Conservation (phyloP, 1,284 basidiomycete species). For the Boletus semigastroideus region DNA sequence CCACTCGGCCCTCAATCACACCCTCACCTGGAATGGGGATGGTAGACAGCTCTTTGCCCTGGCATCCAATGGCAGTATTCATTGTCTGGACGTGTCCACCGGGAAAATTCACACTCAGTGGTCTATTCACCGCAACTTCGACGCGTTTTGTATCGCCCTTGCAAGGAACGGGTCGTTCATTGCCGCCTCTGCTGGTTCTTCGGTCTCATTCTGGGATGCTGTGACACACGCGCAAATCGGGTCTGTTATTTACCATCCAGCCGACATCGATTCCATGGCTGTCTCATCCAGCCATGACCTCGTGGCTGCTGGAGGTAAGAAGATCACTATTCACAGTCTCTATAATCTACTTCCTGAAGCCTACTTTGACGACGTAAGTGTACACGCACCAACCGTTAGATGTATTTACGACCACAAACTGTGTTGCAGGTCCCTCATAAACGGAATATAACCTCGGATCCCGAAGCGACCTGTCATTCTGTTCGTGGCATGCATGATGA, state of each 20-base stretch:
- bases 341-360: background rate
- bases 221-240: background rate
- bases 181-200: background rate
- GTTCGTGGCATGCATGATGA: too few species aligned
- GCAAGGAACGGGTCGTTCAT: constrained; percentile 2
- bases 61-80: background rate
- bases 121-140: background rate
- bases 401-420: background rate
- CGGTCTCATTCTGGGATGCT: constrained; percentile 6
- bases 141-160: background rate
- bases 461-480: too few species aligned
- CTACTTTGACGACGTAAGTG: background rate
- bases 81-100: background rate
- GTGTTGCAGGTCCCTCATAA: background rate
- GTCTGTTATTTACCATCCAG: background rate
- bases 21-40: background rate
- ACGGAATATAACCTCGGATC: background rate
- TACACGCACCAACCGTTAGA: too few species aligned
- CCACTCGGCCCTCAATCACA: background rate
- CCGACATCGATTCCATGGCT: background rate
- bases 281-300: background rate
- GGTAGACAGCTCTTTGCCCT: background rate
- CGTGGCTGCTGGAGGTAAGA: background rate
- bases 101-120: background rate
- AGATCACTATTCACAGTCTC: background rate